These are phyloP conservation scores for Eurotiales sp. DNA, from an alignment of 2,329 filamentous ascomycete species.

Conservation along the genomic window DNA sequence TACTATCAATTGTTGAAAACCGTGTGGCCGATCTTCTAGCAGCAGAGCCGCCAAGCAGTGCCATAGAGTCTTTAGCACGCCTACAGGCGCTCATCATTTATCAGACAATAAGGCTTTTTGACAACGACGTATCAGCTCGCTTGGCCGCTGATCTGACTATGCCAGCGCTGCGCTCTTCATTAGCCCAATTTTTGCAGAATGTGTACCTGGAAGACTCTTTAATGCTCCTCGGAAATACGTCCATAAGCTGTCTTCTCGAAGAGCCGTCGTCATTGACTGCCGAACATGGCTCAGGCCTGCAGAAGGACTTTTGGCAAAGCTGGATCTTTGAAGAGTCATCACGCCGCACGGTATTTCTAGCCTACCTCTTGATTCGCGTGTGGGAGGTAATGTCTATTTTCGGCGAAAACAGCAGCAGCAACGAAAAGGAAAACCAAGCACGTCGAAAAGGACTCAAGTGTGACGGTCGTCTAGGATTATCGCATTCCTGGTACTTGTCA, in stretches of 20 bases:
- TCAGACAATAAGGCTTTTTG: constrained; percentile 50
- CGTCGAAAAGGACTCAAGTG: constrained; percentile 15
- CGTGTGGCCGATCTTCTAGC: constrained; percentile 44
- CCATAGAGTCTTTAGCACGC: constrained; percentile 37
- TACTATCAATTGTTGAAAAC: constrained; percentile 48
- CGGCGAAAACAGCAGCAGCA: background rate
- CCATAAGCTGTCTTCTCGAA: constrained; percentile 37
- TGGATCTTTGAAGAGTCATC: constrained; percentile 55
- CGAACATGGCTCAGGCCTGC: background rate
- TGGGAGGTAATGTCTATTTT: constrained; percentile 20
- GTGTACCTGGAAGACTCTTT: constrained; percentile 20
- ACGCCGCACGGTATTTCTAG: constrained; percentile 49
- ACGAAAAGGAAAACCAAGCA: constrained; percentile 6
- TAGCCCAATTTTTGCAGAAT: constrained; percentile 18
- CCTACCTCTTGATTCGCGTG: constrained; percentile 42
- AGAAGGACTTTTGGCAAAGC: constrained; percentile 43
- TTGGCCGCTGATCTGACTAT: constrained; percentile 37
- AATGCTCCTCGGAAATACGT: constrained; percentile 20
- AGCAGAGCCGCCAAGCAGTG: constrained; percentile 23
- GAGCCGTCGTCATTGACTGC: background rate
- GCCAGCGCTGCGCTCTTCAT: constrained; percentile 22
- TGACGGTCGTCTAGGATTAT: constrained; percentile 24
- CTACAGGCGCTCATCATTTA: constrained; percentile 51
- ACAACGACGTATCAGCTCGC: constrained; percentile 46
- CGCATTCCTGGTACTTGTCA: constrained; percentile 27